Evolutionary conservation across 306 rosid species (phyloP), one percentile per base, ranked within the genome.

Genomic region (Dalbergia cochinchinensis): DNA sequence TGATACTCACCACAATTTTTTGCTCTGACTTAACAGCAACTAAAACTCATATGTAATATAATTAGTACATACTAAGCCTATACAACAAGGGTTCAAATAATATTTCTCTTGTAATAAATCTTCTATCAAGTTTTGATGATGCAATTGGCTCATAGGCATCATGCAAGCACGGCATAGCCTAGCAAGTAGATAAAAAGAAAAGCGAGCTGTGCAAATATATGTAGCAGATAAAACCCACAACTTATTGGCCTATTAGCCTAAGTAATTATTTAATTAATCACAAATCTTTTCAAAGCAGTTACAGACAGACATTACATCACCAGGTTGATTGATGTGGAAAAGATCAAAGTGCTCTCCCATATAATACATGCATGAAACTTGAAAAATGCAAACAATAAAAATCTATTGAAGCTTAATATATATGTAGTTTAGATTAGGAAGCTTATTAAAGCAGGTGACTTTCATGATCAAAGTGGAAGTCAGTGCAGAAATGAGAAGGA

Each of bases 381-480:
- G 8, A n/a, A 34, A 76, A 26, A 16, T n/a, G 22, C 71, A 47
- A 66, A 57, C 35, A 42, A 31, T 5, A 50, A 35, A 61, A 66
- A 26, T 74, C 66, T 63, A 14, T 35, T 61, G 61, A 71, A 15
- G 65, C 61, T 16, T 4, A 20, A 35, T 53, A 22, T 26, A 26
- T 26, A 22, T 26, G 2, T 26, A 26, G 69, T 60, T 8, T 26
- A 66, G 11, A 45, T 15, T 19, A 58, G 12, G 33, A 75, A 54
- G 41, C 67, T 58, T 58, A 14, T 58, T 58, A 66, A 15, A 69
- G 65, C 76, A 80, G 82, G 45, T 64, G 73, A 16, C 44, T 61
- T 22, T 69, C 80, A 62, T 81, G 82, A 60, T 81, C 82, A 60
- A 90, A 85, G 69, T 44, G 48, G 73, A 83, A 82, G 19, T 53